Conservation (phyloP, 768 basidiomycete species). For the Tricholoma saponaceum region DNA sequence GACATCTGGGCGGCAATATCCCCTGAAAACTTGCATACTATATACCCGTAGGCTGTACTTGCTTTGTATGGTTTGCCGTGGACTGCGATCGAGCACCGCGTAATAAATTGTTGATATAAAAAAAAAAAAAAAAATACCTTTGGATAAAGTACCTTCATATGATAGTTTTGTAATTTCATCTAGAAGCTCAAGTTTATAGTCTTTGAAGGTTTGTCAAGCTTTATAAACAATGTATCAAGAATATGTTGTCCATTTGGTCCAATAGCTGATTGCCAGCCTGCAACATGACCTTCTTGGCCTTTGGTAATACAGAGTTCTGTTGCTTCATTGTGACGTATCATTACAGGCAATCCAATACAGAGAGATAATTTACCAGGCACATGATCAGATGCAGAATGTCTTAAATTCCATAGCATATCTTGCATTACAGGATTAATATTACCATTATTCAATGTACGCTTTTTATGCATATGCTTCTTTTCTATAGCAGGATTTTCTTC, state of each 20-base stretch:
- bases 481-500: not conserved
- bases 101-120: no score
- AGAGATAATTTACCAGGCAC: not conserved
- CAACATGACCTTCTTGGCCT: not conserved
- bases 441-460: not conserved
- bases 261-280: conserved; percentile 12
- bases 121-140: no score
- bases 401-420: not conserved
- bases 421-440: not conserved
- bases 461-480: not conserved
- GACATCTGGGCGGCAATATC: no score
- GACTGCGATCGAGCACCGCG: no score
- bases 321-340: not conserved
- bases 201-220: not conserved
- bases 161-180: conserved; percentile 15
- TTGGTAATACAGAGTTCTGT: not conserved
- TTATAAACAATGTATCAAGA: conserved; percentile 3
- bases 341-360: not conserved
- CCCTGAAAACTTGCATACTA: no score
- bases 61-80: no score
- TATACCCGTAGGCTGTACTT: no score
- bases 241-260: conserved; percentile 3
- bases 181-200: conserved; percentile 9
- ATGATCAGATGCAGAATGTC: not conserved
- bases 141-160: not conserved